These are phyloP conservation scores for Umbilicaria muhlenbergii DNA, from an alignment of 495 filamentous ascomycete species.

Conservation along the genomic window DNA sequence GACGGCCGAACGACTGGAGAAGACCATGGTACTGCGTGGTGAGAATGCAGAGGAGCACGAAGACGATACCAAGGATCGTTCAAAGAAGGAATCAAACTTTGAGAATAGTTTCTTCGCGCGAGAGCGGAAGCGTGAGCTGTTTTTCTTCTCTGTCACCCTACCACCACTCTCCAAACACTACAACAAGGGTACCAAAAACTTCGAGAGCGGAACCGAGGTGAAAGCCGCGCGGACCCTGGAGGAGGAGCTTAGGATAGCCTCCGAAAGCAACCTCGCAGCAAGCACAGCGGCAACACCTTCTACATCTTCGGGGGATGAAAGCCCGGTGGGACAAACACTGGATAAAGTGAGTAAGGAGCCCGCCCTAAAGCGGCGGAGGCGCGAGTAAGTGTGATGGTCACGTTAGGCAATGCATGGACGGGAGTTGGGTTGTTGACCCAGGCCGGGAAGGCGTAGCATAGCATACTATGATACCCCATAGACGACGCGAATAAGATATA, in stretches of 20 bases:
- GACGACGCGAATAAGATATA: too few relatives aligned
- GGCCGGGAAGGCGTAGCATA: too few relatives aligned
- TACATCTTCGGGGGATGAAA: background rate
- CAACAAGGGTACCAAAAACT: background rate
- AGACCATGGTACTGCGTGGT: background rate
- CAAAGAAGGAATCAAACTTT: background rate
- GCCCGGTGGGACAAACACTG: background rate
- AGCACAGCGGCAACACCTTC: background rate
- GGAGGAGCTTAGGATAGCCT: background rate
- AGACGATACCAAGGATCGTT: background rate
- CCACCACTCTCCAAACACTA: background rate
- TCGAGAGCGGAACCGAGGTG: background rate
- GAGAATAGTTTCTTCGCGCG: background rate
- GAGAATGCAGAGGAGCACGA: constrained; percentile 6
- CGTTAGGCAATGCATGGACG: too few relatives aligned
- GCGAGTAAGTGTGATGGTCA: too few relatives aligned
- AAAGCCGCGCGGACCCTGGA: background rate
- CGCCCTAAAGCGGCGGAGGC: too few relatives aligned
- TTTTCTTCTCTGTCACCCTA: constrained; percentile 7
- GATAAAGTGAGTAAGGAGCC: background rate
- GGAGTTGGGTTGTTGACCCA: too few relatives aligned
- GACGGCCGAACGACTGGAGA: background rate
- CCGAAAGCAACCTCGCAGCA: background rate
- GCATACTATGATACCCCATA: too few relatives aligned
- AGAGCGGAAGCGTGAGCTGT: constrained; percentile 3